Base-by-base conservation (phyloP, 1,284 basidiomycete genomes). In the Trametes versicolor region DNA sequence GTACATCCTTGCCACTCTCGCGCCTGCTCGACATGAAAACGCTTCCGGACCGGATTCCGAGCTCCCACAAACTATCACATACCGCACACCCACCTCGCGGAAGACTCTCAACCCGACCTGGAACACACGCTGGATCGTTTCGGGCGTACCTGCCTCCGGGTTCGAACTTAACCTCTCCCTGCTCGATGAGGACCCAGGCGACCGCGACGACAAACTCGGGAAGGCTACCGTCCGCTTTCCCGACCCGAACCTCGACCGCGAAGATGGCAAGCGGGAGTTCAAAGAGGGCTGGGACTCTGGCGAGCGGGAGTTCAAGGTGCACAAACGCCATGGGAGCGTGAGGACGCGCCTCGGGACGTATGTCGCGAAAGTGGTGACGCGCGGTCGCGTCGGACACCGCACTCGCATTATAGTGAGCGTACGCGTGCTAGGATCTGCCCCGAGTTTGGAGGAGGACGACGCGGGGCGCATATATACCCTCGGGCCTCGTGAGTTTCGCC, bases 141-240 rank as follows among this genome's bases (percentile, higher is more conserved):
- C 77, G 0, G 83, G 82, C 5, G 72, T 83, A 0, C 82, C 83
- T 1, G 68, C 67, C 5, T 71, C 73, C 0, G 82, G 82, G 0
- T 77, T 81, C 58, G 67, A 64, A 9, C 71, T 85, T 27, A 74
- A 73, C 4, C 68, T 79, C 32, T 67, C 71, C 23, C 71, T 84
- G 25, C 74, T 75, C 62, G 83, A 85, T 69, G 83, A 84, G 65
- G 83, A 85, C 70, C 73, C 75, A 1, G 76, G 76, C 4, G 75
- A 81, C 60, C 74, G 77, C 58, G 83, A 85, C 73, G 83, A 85
- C 71, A 65, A 76, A 10, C 75, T 84, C 4, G 83, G 83, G 4
- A 78, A 78, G 66, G 72, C 80, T 23, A 69, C 70, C 29, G 29
- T 76, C 6, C 58, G 61, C 45, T 70, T 77, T 48, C 70, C 72